Evolutionary conservation across 2,329 filamentous ascomycete species (phyloP), one percentile per base, ranked within the genome.

Genomic region (Aspergillus luchuensis): DNA sequence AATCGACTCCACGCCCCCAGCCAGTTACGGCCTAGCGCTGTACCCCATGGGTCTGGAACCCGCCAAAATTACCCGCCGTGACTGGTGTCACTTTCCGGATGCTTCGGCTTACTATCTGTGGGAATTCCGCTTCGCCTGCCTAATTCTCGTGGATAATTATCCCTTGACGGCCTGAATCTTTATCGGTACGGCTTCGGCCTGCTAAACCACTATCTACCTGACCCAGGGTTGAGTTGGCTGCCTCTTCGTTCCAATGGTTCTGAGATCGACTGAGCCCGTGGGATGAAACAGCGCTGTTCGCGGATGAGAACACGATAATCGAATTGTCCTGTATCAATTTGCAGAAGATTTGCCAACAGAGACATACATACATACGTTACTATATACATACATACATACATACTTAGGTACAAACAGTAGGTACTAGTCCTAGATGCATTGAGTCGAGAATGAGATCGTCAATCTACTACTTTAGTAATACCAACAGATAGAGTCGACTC

Each of bases 91-190:
- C 41, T 23, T 45, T 28, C 25, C 19, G 51, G 38, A 64, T 64
- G 59, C 59, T 63, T 72, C 72, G 72, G 72, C 56, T 74, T 74
- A 69, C 72, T 69, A 33, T 68, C 61, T 72, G 51, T 45, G 71
- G 72, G 56, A 59, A 70, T 72, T 63, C 72, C 70, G 69, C 19
- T 36, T 57, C n/a, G 25, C 21, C 25, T 10, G 21, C 23, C 33
- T 36, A 2, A 30, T 36, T 13, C 11, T 36, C 23, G 6, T 28
- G 25, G 21, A 10, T 4, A 15, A n/a, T 21, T 17, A 11, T 21
- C 23, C 21, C n/a, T 19, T 30, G 17, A 33, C 45, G 45, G 21
- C 13, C 15, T 43, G 17, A 51, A 17, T 23, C 10, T 4, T 17
- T 25, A 39, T 23, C 28, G 30, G 30, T 36, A 38, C 49, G n/a